These are phyloP conservation scores for Geotrichum restrictum DNA, from an alignment of 1,139 yeast genomes.

Conservation along the genomic window DNA sequence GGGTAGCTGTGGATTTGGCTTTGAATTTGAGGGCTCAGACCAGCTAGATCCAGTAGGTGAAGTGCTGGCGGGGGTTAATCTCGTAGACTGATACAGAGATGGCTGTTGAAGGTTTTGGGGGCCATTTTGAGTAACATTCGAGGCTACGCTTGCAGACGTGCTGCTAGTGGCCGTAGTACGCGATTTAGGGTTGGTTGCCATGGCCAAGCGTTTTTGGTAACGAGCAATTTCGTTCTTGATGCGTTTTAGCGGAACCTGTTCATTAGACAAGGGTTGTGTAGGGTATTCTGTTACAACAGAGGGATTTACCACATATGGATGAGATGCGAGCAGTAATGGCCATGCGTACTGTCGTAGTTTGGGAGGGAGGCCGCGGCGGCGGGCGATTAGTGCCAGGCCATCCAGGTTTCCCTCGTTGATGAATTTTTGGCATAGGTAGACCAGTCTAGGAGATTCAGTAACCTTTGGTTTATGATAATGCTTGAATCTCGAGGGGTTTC, in stretches of 20 bases:
- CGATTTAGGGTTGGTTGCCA: not conserved
- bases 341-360: conserved; percentile 71
- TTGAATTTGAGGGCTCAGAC: not conserved
- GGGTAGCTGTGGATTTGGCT: not conserved
- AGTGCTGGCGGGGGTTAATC: not conserved
- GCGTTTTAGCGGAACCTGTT: conserved; percentile 31
- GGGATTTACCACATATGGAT: conserved; percentile 68
- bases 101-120: not conserved
- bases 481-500: conserved; percentile 31
- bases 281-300: conserved; percentile 17
- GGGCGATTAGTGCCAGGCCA: conserved; percentile 72
- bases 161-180: conserved; percentile 5
- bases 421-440: conserved; percentile 39
- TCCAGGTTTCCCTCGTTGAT: conserved; percentile 54
- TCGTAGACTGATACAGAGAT: not conserved
- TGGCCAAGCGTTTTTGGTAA: conserved; percentile 25
- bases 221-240: conserved; percentile 37
- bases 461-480: conserved; percentile 41
- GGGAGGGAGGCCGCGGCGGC: conserved; percentile 86
- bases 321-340: conserved; percentile 77
- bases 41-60: conserved; percentile 6
- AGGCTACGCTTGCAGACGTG: not conserved
- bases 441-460: conserved; percentile 37
- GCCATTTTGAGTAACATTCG: not conserved
- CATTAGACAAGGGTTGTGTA: conserved; percentile 18